Evolutionary conservation across 2,329 filamentous ascomycete species (phyloP).

Genomic region (Reticulascus tulasneorum): DNA sequence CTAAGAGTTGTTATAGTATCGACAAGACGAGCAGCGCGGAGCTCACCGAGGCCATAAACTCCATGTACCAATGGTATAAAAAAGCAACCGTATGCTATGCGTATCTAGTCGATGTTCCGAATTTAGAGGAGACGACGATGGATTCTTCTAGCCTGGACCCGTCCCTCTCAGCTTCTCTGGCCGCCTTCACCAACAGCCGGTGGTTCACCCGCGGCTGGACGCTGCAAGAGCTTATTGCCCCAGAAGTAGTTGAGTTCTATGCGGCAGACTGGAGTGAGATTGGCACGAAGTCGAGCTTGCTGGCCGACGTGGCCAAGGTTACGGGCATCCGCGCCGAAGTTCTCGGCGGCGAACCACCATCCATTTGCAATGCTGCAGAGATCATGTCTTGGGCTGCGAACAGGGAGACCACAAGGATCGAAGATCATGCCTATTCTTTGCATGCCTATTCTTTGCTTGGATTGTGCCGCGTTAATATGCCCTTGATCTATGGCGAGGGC

Average conservation of each 20-base stretch:
- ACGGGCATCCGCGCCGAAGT: slow-evolving; percentile 19
- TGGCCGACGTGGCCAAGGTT: slow-evolving; percentile 9
- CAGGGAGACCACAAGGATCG: slow-evolving; percentile 15
- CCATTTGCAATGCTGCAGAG: neutral
- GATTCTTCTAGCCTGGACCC: neutral
- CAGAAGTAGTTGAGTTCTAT: slow-evolving; percentile 23
- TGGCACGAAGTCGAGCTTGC: slow-evolving; percentile 20
- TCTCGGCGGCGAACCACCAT: slow-evolving; percentile 3
- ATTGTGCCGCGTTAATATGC: slow-evolving; percentile 22
- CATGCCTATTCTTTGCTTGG: slow-evolving; percentile 25
- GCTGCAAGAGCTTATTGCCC: slow-evolving; percentile 26
- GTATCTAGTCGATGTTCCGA: slow-evolving; percentile 16
- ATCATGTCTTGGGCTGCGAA: slow-evolving; percentile 22
- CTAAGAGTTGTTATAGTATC: slow-evolving; percentile 9
- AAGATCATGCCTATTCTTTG: slow-evolving; percentile 23
- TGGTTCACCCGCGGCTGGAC: slow-evolving; percentile 23
- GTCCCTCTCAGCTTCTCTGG: neutral
- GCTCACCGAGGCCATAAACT: slow-evolving; percentile 23
- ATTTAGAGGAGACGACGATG: neutral
- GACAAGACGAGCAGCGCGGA: slow-evolving; percentile 22
- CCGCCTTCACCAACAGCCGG: slow-evolving; percentile 3
- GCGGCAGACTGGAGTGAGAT: slow-evolving; percentile 21
- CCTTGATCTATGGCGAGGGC: slow-evolving; percentile 22
- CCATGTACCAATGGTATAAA: slow-evolving; percentile 22
- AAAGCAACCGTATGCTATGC: slow-evolving; percentile 21